Evolutionary conservation across 139 green algal genomes (phyloP).

Genomic region (Yamagishiella unicocca): DNA sequence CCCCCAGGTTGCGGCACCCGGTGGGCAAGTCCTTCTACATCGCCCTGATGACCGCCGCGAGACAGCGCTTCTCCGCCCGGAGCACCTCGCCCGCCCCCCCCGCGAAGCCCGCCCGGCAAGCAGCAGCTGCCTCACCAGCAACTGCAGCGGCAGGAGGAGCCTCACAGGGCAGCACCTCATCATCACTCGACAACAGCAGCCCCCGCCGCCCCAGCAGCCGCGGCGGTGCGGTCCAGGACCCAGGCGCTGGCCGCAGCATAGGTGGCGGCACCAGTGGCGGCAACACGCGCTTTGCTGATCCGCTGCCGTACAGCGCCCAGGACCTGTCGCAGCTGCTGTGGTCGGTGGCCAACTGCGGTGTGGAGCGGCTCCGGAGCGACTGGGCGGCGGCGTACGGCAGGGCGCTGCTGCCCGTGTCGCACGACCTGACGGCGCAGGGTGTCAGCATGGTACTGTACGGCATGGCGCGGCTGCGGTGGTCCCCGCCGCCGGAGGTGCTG

Average conservation of each 20-base stretch:
- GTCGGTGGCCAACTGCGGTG: neutral
- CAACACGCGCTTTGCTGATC: no score
- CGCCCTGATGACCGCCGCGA: slow-evolving; percentile 12
- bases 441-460: neutral
- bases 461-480: neutral
- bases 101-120: neutral
- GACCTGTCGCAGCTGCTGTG: slow-evolving; percentile 35
- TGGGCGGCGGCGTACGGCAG: neutral
- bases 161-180: neutral
- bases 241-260: no score
- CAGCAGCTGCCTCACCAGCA: neutral
- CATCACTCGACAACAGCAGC: no score
- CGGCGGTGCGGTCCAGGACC: neutral
- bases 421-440: neutral
- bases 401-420: neutral
- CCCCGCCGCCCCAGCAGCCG: no score
- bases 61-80: neutral
- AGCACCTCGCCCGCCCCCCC: no score
- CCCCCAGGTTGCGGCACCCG: slow-evolving; percentile 29
- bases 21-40: slow-evolving; percentile 22
- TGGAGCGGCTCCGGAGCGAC: slow-evolving; percentile 13
- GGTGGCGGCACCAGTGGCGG: no score
- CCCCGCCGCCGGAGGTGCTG: slow-evolving; percentile 9
- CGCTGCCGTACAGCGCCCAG: slow-evolving; percentile 3
- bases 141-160: neutral